Conservation (phyloP, 1,284 basidiomycete species). For the Hypsizygus ulmarius region DNA sequence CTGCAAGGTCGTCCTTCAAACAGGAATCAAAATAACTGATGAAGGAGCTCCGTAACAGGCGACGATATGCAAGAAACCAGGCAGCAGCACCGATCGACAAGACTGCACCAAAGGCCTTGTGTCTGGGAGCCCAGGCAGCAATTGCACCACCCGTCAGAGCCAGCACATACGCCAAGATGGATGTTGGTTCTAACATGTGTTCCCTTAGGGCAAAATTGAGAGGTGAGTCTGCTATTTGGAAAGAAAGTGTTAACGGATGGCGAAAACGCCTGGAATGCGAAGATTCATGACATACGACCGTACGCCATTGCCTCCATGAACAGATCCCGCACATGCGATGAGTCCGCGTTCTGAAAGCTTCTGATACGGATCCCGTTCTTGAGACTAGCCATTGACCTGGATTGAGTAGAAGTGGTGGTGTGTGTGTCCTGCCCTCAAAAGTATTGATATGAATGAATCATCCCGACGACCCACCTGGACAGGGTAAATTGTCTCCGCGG, state of each 20-base stretch:
- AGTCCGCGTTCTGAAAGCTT: neutral
- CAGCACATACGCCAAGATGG: too few relatives aligned
- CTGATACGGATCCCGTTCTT: conserved; percentile 4
- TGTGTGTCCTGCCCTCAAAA: too few relatives aligned
- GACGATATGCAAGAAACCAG: conserved; percentile 12
- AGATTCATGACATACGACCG: too few relatives aligned
- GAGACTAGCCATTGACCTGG: neutral
- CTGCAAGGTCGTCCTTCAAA: conserved; percentile 18
- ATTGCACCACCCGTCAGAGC: too few relatives aligned
- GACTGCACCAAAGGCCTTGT: conserved; percentile 2
- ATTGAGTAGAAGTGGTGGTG: neutral
- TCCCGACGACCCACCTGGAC: neutral
- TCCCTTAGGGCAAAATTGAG: too few relatives aligned
- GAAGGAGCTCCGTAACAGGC: conserved; percentile 4
- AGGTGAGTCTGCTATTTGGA: too few relatives aligned
- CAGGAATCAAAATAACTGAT: conserved; percentile 7
- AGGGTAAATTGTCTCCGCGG: too few relatives aligned
- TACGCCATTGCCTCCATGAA: conserved; percentile 3
- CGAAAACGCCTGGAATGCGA: too few relatives aligned
- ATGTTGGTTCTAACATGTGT: too few relatives aligned
- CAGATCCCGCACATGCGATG: conserved; percentile 1
- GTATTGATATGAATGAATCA: neutral
- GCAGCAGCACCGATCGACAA: neutral
- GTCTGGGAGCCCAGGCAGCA: neutral
- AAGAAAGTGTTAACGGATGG: too few relatives aligned